Conservation (phyloP, 345 rosid species). For the Citrus glauca region DNA sequence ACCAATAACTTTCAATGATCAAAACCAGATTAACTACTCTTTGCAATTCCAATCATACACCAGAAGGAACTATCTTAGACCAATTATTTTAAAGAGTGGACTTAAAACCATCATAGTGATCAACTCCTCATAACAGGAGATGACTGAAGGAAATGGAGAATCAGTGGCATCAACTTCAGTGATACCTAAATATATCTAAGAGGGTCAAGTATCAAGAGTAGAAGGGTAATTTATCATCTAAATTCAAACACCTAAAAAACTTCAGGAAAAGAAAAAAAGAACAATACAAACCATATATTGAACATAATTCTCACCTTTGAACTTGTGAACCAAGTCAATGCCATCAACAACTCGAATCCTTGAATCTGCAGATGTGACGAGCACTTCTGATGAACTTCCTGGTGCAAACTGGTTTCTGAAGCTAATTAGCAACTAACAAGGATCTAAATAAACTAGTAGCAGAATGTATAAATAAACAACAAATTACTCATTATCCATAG, state of each 20-base stretch:
- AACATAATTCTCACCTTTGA: slow-evolving; percentile 60
- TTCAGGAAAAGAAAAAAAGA: background rate
- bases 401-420: slow-evolving; percentile 66
- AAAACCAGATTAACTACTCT: background rate
- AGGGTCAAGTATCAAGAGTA: background rate
- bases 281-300: slow-evolving; percentile 2
- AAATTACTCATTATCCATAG: background rate
- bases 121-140: background rate
- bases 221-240: background rate
- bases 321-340: slow-evolving; percentile 75
- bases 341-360: slow-evolving; percentile 83
- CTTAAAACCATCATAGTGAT: background rate
- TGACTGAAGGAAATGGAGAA: background rate
- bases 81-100: background rate
- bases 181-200: background rate
- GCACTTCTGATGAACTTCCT: slow-evolving; percentile 91
- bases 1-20: background rate
- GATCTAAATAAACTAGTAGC: slow-evolving; percentile 11
- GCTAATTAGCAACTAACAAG: slow-evolving; percentile 19
- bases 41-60: background rate
- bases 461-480: background rate
- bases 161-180: background rate
- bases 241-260: background rate
- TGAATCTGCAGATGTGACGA: slow-evolving; percentile 94
- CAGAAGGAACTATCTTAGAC: background rate